Base-by-base conservation (phyloP, 495 filamentous ascomycete genomes). In the Podospora pseudocomata region DNA sequence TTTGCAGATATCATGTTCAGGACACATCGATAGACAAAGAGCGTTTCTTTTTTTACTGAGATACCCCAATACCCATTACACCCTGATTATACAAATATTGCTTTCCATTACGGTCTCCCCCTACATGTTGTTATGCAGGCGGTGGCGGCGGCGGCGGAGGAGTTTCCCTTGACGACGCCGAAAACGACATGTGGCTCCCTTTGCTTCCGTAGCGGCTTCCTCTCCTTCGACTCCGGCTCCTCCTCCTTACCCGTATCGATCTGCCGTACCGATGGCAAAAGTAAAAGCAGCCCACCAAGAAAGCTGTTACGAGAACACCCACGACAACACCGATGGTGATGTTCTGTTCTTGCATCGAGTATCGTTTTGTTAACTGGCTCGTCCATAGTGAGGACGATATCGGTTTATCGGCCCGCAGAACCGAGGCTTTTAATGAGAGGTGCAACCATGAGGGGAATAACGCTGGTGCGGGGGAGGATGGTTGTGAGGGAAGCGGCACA, bases 281-380 rank as follows among this genome's bases (percentile, higher is more conserved):
- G 26, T 67, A 74, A 27, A 72, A 68, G 30, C 70, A 58, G 15
- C 68, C 75, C n/a, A 63, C 63, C 13, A 79, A 53, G 60, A 80
- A 80, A 5, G 73, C 65, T 18, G 75, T 66, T 6, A 80, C 66
- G 44, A 77, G 68, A 55, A 80, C 65, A 27, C 77, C 77, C 65
- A 78, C 77, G 11, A 76, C 70, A 13, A 74, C 75, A 34, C 76
- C 77, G 59, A 79, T 79, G 1, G 72, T 79, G 63, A 71, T 71
- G 62, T 79, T 77, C 55, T 72, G 72, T 54, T 65, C n/a, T 6
- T 67, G 72, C 58, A 72, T 65, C 1, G 68, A 19, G 32, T 63
- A 64, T 13, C 59, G 59, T 32, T 61, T 61, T 61, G 27, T n/a
- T 5, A 20, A n/a, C n/a, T 49, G 9, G 39, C 39, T 49, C 39